phyloP scores from a whole-genome alignment of 1,284 basidiomycete species.

The Pisolithus thermaeus region DNA sequence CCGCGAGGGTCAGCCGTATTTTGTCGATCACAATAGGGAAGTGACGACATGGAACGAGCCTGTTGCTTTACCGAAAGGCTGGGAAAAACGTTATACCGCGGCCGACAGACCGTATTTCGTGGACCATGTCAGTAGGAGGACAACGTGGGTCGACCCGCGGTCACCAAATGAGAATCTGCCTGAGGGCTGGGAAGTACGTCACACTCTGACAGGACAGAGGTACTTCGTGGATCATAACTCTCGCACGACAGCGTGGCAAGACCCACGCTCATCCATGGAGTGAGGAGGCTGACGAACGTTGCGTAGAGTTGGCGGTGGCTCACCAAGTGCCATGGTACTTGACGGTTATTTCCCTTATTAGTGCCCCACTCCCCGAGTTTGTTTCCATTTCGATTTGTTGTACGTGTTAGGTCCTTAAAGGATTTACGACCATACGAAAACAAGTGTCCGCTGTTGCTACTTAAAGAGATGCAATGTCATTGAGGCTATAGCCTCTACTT shows the following conservation, averaged over 20 bases:
- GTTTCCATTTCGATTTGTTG: too few species aligned
- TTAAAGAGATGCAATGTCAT: too few species aligned
- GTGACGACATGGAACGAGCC: background rate
- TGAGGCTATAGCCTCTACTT: too few species aligned
- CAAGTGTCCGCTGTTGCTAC: too few species aligned
- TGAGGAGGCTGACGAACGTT: background rate
- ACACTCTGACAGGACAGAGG: slow-evolving; percentile 60
- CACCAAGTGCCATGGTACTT: too few species aligned
- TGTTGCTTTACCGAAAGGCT: slow-evolving; percentile 7
- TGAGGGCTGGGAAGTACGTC: slow-evolving; percentile 77
- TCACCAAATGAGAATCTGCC: slow-evolving; percentile 61
- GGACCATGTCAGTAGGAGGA: background rate
- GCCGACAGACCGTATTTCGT: background rate
- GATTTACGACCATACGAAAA: too few species aligned
- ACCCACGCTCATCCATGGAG: slow-evolving; percentile 47
- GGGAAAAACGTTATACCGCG: slow-evolving; percentile 10
- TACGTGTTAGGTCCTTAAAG: too few species aligned
- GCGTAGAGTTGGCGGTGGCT: too few species aligned
- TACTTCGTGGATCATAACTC: slow-evolving; percentile 74
- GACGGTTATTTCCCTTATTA: too few species aligned
- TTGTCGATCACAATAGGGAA: background rate
- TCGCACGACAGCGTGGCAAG: slow-evolving; percentile 70
- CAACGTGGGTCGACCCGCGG: background rate
- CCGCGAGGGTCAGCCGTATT: slow-evolving; percentile 4
- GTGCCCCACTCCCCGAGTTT: too few species aligned